These are phyloP conservation scores for Pseudopithomyces chartarum DNA, from an alignment of 2,329 filamentous ascomycete species.

Conservation along the genomic window DNA sequence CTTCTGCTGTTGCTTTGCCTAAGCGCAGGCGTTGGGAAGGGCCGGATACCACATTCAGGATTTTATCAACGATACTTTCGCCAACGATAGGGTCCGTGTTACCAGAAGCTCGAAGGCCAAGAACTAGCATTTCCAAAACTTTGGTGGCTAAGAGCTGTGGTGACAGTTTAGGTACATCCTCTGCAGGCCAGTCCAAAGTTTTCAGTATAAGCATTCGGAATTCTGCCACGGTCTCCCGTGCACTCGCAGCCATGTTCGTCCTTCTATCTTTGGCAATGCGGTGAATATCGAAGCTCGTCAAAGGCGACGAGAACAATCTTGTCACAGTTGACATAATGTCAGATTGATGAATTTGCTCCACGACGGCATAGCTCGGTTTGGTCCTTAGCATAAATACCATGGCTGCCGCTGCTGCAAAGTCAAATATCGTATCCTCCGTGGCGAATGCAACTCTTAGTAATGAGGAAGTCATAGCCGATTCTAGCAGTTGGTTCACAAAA, in stretches of 20 bases:
- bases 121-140: slow-evolving; percentile 63
- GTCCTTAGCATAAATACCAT: slow-evolving; percentile 66
- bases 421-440: slow-evolving; percentile 51
- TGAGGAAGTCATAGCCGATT: slow-evolving; percentile 72
- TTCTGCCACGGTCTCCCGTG: slow-evolving; percentile 60
- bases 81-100: slow-evolving; percentile 56
- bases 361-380: slow-evolving; percentile 63
- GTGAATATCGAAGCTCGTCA: slow-evolving; percentile 59
- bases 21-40: slow-evolving; percentile 21
- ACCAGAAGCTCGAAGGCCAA: slow-evolving; percentile 56
- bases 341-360: slow-evolving; percentile 62
- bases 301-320: slow-evolving; percentile 56
- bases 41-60: slow-evolving; percentile 50
- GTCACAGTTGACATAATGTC: slow-evolving; percentile 61
- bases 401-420: slow-evolving; percentile 68
- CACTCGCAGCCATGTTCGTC: slow-evolving; percentile 70
- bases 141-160: slow-evolving; percentile 68
- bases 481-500: slow-evolving; percentile 72
- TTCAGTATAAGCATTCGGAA: slow-evolving; percentile 61
- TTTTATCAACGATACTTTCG: slow-evolving; percentile 35
- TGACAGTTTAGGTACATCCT: slow-evolving; percentile 58
- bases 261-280: slow-evolving; percentile 67
- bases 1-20: slow-evolving; percentile 22
- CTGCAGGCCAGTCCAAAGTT: slow-evolving; percentile 65
- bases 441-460: slow-evolving; percentile 66